Evolutionary conservation across 208 protist species (phyloP).

Genomic region (Novymonas esmeraldas): DNA sequence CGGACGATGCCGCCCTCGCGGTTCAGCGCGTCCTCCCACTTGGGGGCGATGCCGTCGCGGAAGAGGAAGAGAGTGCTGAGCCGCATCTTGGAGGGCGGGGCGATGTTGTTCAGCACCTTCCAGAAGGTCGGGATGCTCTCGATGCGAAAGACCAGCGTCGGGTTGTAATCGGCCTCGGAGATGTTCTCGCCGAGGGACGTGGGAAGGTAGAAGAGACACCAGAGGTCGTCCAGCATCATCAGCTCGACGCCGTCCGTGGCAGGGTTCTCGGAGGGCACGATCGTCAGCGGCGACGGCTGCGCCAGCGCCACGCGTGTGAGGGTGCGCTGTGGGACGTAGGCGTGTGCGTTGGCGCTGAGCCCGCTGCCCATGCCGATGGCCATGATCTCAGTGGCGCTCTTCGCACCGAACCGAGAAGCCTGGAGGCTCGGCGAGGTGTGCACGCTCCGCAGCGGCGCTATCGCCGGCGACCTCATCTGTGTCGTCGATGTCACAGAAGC

Average conservation of each 20-base stretch:
- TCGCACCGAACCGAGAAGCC: slow-evolving; percentile 31
- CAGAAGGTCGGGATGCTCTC: slow-evolving; percentile 86
- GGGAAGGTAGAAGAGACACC: slow-evolving; percentile 85
- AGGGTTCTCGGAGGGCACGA: slow-evolving; percentile 51
- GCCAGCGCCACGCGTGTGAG: slow-evolving; percentile 57
- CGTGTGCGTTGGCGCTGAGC: slow-evolving; percentile 49
- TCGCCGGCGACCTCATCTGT: neutral
- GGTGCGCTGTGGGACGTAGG: slow-evolving; percentile 75
- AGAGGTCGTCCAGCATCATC: slow-evolving; percentile 78
- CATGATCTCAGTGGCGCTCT: slow-evolving; percentile 60
- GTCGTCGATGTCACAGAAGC: neutral
- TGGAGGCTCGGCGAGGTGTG: slow-evolving; percentile 30
- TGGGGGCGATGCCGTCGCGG: slow-evolving; percentile 94
- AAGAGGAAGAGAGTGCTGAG: slow-evolving; percentile 95
- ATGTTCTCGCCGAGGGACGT: slow-evolving; percentile 51
- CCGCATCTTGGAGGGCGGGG: slow-evolving; percentile 68
- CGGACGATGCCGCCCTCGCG: slow-evolving; percentile 84
- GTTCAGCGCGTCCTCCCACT: slow-evolving; percentile 96
- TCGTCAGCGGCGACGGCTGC: slow-evolving; percentile 63
- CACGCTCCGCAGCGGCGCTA: slow-evolving; percentile 12
- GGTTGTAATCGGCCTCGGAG: slow-evolving; percentile 83
- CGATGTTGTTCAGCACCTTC: slow-evolving; percentile 95
- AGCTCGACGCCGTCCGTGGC: slow-evolving; percentile 41
- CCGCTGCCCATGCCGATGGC: slow-evolving; percentile 63
- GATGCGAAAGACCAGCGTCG: slow-evolving; percentile 77